phyloP scores from a whole-genome alignment of 805 yeast species.

The Nakazawaea sp. region DNA sequence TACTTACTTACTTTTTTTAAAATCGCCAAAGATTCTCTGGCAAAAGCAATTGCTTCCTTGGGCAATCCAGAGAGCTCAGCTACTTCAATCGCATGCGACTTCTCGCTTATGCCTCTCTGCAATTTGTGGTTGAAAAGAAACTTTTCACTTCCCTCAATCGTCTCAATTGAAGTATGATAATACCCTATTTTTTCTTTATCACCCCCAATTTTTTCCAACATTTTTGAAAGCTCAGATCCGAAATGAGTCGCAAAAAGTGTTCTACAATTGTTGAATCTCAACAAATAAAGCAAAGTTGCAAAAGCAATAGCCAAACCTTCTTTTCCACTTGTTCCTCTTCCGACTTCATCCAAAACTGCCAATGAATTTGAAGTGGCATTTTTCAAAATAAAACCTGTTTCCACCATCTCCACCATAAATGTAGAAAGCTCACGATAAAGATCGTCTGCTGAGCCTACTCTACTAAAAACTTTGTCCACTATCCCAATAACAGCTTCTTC shows the following conservation, averaged over 20 bases:
- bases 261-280: constrained; percentile 51
- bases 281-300: constrained; percentile 58
- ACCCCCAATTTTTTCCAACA: constrained; percentile 24
- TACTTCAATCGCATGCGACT: constrained; percentile 71
- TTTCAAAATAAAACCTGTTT: constrained; percentile 62
- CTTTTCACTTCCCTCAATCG: constrained; percentile 16
- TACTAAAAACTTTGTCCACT: constrained; percentile 71
- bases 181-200: constrained; percentile 19
- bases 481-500: constrained; percentile 55
- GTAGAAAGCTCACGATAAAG: constrained; percentile 76
- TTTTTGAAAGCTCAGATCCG: constrained; percentile 42
- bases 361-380: constrained; percentile 63
- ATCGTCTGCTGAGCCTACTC: constrained; percentile 84
- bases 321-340: constrained; percentile 79
- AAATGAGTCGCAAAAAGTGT: constrained; percentile 90
- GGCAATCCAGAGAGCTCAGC: constrained; percentile 83
- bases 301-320: constrained; percentile 86
- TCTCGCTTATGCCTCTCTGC: constrained; percentile 58
- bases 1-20: background rate
- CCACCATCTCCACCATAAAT: constrained; percentile 90
- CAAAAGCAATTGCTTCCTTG: constrained; percentile 42
- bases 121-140: constrained; percentile 50
- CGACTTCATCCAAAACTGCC: constrained; percentile 82
- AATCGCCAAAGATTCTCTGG: constrained; percentile 27
- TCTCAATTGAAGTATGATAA: constrained; percentile 19